A percentile compares a stretch with the other conserved stretches of the same genome.
These are phyloP conservation scores for Catharanthus roseus DNA, from an alignment of 257 asterid genomes.

Conservation along the genomic window DNA sequence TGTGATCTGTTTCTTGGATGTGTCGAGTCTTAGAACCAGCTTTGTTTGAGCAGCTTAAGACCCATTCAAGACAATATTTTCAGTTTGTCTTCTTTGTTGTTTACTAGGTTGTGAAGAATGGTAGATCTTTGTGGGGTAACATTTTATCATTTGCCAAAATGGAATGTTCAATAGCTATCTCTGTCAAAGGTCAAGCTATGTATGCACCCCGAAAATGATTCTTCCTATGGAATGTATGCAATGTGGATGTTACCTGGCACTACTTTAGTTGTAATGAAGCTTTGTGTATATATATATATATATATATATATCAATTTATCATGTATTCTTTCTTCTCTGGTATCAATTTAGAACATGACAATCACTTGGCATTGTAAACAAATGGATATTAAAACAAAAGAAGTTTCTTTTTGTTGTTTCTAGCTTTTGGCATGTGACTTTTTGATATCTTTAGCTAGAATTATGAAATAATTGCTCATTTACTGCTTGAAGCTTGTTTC, in stretches of 20 bases:
- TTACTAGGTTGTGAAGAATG: neutral
- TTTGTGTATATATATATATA: neutral
- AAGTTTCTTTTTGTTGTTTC: neutral
- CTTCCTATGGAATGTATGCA: neutral
- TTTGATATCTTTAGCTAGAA: neutral
- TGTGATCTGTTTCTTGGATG: neutral
- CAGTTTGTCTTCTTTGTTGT: neutral
- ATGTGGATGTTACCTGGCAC: neutral
- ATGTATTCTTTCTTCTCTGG: neutral
- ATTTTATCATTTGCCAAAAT: neutral
- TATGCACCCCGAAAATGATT: neutral
- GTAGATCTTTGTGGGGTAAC: neutral
- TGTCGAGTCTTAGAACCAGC: neutral
- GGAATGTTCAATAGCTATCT: neutral
- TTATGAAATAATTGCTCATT: neutral
- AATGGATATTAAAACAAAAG: neutral
- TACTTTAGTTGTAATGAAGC: neutral
- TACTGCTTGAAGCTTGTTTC: neutral
- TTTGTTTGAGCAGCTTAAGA: neutral
- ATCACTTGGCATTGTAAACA: neutral
- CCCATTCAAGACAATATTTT: neutral
- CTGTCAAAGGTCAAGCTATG: neutral
- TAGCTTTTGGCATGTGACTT: neutral
- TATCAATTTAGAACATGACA: neutral
- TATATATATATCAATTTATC: too few relatives aligned